Evolutionary conservation across 441 rosid genomes (phyloP).

Genomic region (Brassica balearica): DNA sequence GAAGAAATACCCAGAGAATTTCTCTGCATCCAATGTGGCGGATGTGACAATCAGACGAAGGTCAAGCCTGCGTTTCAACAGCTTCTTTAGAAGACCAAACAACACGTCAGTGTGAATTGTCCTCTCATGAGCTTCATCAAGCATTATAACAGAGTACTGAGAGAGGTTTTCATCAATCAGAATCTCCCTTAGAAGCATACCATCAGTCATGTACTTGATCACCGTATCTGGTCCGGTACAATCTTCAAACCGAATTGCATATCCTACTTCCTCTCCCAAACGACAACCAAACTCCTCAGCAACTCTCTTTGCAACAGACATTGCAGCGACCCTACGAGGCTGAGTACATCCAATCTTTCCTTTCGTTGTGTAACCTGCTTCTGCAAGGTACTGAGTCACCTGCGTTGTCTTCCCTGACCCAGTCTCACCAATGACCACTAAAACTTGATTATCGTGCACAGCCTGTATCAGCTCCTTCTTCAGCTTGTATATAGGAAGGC

Average conservation of each 20-base stretch:
- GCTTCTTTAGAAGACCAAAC: constrained; percentile 83
- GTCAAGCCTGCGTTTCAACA: constrained; percentile 73
- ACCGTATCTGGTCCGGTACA: constrained; percentile 93
- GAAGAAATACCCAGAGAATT: constrained; percentile 85
- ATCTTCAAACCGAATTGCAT: constrained; percentile 59
- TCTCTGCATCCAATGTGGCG: constrained; percentile 91
- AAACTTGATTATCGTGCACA: constrained; percentile 84
- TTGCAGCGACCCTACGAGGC: constrained; percentile 90
- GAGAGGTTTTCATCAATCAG: constrained; percentile 74
- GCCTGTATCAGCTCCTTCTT: constrained; percentile 87
- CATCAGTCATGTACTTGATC: constrained; percentile 94
- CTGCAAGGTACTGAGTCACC: constrained; percentile 85
- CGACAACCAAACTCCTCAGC: constrained; percentile 92
- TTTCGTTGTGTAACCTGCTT: constrained; percentile 78
- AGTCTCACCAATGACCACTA: constrained; percentile 90
- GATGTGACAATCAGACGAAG: constrained; percentile 87
- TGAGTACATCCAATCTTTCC: constrained; percentile 94
- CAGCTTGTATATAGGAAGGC: constrained; percentile 84
- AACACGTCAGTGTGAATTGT: constrained; percentile 89
- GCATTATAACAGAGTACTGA: constrained; percentile 80
- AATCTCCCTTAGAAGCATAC: constrained; percentile 86
- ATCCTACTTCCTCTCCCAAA: constrained; percentile 56
- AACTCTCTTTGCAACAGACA: constrained; percentile 92
- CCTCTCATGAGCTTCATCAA: constrained; percentile 95
- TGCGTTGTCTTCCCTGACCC: constrained; percentile 92